phyloP scores from a whole-genome alignment of 164 flowering plant genomes.

The Annona cherimola region DNA sequence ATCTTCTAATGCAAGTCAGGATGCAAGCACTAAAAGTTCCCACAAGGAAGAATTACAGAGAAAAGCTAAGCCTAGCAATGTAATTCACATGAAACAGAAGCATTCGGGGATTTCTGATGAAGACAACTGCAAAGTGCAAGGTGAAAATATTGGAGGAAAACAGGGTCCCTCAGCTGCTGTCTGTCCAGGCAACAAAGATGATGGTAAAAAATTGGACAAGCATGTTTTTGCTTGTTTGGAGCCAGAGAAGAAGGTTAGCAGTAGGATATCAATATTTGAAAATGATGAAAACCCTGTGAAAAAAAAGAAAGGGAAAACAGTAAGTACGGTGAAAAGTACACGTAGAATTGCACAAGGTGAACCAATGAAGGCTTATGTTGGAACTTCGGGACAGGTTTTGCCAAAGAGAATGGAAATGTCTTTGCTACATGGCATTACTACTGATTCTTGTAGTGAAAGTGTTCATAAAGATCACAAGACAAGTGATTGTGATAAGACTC shows the following conservation, averaged over 20 bases:
- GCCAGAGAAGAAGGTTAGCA: slow-evolving; percentile 8
- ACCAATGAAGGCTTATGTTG: slow-evolving; percentile 4
- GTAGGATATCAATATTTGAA: background rate
- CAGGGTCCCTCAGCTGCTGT: background rate
- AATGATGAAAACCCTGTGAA: background rate
- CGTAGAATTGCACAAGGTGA: slow-evolving; percentile 13
- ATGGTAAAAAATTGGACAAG: slow-evolving; percentile 12
- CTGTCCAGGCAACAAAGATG: slow-evolving; percentile 8
- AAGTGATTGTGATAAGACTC: slow-evolving; percentile 13
- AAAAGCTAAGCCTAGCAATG: background rate
- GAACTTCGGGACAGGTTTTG: slow-evolving; percentile 6
- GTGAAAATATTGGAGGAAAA: background rate
- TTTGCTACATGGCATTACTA: slow-evolving; percentile 10
- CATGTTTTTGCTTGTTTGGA: slow-evolving; percentile 6
- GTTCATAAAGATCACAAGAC: slow-evolving; percentile 13
- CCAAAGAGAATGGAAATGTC: slow-evolving; percentile 11
- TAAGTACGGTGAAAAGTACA: slow-evolving; percentile 13
- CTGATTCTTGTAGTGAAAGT: slow-evolving; percentile 12
- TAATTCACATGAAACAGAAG: slow-evolving; percentile 13
- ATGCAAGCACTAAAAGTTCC: too few relatives aligned
- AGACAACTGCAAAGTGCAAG: slow-evolving; percentile 10
- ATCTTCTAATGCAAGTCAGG: too few relatives aligned
- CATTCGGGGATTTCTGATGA: slow-evolving; percentile 20
- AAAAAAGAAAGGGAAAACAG: background rate
- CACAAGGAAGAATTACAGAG: too few relatives aligned